Base-by-base conservation (phyloP, 306 rosid species). In the Cercis canadensis region DNA sequence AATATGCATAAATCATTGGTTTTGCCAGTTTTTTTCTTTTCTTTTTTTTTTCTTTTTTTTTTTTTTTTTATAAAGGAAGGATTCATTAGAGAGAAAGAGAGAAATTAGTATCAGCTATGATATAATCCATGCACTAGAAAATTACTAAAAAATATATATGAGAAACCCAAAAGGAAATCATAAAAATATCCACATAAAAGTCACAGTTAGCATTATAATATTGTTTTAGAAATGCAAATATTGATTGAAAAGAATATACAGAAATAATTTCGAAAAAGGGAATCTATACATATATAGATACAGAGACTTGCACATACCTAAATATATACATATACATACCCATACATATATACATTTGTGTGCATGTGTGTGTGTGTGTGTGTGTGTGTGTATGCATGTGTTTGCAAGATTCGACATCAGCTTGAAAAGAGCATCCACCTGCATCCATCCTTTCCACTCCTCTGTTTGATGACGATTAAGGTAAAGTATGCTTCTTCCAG, bases 361-460 rank as follows among this genome's bases (percentile, higher is more conserved):
- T 37, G 0, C 43, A 37, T 37, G 43, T 5, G 43, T 37, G 8
- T 37, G 10, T 6, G 43, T 8, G 10, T 8, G 43, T 37, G 43
- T 37, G 43, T 37, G 43, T 7, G 7, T 34, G 5, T 3, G 39
- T 7, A 34, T 1, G 43, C 43, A 6, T 5, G 43, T 6, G 10
- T 37, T 63, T 57, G 12, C 74, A 80, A 44, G 70, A 32, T 51
- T 59, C 29, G 21, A 14, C 62, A 72, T 40, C 69, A 72, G 14
- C 61, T 37, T 61, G 59, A 56, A 65, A 53, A 56, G 67, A 77
- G 57, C 19, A 82, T 96, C 83, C 76, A 91, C 99, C 97, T 95
- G 99, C 99, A 95, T 95, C 97, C 97, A 95, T 73, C 99, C 99
- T 76, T 87, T 95, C 99, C 99, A 95, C 70, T 95, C 99, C 75